Evolutionary conservation across 1,139 yeast genomes (phyloP).

Genomic region (Suhomyces bribrorum): DNA sequence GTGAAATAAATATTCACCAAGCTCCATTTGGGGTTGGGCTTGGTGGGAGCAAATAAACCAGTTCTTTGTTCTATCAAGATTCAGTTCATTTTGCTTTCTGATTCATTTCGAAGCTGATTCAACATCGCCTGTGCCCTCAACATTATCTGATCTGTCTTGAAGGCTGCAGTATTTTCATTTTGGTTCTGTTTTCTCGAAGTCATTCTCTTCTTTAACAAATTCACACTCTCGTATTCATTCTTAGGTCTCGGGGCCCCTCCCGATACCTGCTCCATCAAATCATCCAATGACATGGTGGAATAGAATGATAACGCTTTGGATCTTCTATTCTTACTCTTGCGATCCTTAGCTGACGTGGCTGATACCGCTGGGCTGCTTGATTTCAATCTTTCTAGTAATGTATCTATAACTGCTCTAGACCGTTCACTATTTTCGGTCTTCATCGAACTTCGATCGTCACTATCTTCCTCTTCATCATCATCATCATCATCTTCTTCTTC

Average conservation of each 20-base stretch:
- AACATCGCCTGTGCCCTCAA: constrained; percentile 48
- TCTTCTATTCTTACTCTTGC: constrained; percentile 27
- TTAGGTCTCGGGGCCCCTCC: constrained; percentile 2
- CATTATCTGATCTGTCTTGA: constrained; percentile 31
- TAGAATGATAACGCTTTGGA: constrained; percentile 40
- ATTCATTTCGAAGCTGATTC: constrained; percentile 31
- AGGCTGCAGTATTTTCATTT: constrained; percentile 14
- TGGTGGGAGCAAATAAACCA: no score
- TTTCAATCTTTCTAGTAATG: constrained; percentile 39
- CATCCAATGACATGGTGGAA: constrained; percentile 32
- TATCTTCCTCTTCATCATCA: constrained; percentile 12
- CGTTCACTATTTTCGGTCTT: constrained; percentile 18
- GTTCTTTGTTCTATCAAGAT: no score
- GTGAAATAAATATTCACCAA: no score
- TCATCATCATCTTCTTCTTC: constrained; percentile 12
- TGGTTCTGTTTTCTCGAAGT: constrained; percentile 34
- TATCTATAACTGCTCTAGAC: constrained; percentile 38
- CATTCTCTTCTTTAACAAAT: constrained; percentile 38
- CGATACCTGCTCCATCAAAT: constrained; percentile 18
- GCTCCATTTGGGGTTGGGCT: no score
- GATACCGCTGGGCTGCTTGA: constrained; percentile 29
- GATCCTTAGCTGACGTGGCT: constrained; percentile 23
- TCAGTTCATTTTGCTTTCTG: not conserved
- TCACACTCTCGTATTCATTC: constrained; percentile 44
- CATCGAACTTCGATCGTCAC: constrained; percentile 11